Conservation (phyloP, 345 rosid genomes). For the Draba incana region DNA sequence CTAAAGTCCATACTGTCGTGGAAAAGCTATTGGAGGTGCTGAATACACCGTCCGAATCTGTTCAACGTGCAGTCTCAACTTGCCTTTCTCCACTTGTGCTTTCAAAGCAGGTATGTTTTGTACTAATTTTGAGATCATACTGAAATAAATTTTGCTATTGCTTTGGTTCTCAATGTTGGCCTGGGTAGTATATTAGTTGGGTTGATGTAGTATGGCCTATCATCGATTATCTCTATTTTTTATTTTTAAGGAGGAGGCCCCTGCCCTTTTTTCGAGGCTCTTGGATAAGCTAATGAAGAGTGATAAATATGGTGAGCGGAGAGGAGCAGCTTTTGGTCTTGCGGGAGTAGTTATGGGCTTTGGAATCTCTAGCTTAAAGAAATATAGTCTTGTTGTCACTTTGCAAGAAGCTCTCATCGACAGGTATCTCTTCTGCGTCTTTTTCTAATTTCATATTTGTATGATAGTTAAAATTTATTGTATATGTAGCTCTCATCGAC, state of each 20-base stretch:
- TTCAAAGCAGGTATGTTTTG: conserved; percentile 72
- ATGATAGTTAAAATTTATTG: conserved; percentile 12
- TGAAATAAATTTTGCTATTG: conserved; percentile 14
- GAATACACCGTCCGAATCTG: conserved; percentile 99
- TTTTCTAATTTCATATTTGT: not conserved
- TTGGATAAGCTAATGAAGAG: conserved; percentile 85
- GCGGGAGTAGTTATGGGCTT: conserved; percentile 93
- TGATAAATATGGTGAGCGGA: conserved; percentile 96
- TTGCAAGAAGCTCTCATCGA: conserved; percentile 73
- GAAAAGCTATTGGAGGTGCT: conserved; percentile 95
- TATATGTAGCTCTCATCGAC: conserved; percentile 1
- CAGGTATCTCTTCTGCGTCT: conserved; percentile 54
- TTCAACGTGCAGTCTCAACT: conserved; percentile 89
- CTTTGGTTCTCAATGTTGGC: conserved; percentile 23
- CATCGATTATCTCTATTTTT: conserved; percentile 4
- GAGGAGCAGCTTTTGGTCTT: conserved; percentile 99
- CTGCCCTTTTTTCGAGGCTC: conserved; percentile 68
- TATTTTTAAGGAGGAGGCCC: conserved; percentile 76
- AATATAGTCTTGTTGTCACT: conserved; percentile 62
- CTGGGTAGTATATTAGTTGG: not conserved
- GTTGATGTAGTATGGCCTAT: not conserved
- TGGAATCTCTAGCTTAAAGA: conserved; percentile 88
- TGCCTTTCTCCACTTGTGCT: conserved; percentile 89
- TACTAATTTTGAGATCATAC: conserved; percentile 6
- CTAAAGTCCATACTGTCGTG: conserved; percentile 87